Conservation (phyloP, 768 basidiomycete genomes). For the Mycena capillaripes region DNA sequence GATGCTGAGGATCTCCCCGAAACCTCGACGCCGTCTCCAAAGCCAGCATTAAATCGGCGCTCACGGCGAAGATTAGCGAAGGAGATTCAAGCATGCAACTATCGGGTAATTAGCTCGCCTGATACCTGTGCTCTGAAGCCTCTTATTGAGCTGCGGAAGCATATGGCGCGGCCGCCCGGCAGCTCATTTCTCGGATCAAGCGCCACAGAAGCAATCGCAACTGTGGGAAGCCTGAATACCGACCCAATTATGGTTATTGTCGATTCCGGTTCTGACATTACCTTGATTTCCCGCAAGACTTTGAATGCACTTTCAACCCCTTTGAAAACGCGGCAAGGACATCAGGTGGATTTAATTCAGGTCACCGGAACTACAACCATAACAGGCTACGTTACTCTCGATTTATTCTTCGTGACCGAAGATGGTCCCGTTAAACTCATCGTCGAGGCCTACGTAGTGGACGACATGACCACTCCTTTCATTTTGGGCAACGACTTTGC, state of each 20-base stretch:
- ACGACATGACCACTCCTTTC: conserved; percentile 44
- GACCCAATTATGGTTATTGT: conserved; percentile 29
- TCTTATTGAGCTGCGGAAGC: conserved; percentile 34
- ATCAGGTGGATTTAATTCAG: conserved; percentile 46
- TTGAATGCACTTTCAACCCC: conserved; percentile 13
- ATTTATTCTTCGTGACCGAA: conserved; percentile 41
- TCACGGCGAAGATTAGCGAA: not conserved
- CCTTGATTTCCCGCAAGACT: not conserved
- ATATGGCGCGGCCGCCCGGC: conserved; percentile 43
- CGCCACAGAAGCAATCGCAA: conserved; percentile 34
- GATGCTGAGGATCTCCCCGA: no score
- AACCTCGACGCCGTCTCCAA: no score
- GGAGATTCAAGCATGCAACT: not conserved
- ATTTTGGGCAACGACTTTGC: conserved; percentile 49
- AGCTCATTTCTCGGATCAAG: conserved; percentile 48
- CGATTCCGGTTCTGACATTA: conserved; percentile 51
- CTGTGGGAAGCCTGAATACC: not conserved
- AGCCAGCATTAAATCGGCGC: not conserved
- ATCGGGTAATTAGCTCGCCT: not conserved
- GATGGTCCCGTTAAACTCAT: conserved; percentile 40
- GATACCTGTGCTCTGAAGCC: not conserved
- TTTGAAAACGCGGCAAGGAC: conserved; percentile 42
- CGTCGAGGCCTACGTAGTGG: conserved; percentile 46
- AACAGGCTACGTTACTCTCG: conserved; percentile 44
- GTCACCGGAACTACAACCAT: conserved; percentile 46